Base-by-base conservation (phyloP, 495 filamentous ascomycete species). In the Rostrohypoxylon terebratum region DNA sequence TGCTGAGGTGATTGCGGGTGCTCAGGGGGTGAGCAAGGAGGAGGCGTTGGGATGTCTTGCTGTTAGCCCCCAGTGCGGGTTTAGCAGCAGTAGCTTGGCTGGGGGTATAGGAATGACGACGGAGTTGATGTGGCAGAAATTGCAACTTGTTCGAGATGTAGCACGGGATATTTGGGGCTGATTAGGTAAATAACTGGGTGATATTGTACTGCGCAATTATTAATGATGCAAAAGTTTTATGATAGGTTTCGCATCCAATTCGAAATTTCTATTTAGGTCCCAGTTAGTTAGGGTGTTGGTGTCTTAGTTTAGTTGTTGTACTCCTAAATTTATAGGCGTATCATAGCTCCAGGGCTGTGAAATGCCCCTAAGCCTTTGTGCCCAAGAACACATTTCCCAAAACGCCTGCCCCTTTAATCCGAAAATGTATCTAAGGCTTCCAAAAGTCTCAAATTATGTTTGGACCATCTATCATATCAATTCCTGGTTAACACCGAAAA, bases 51-150 rank as follows among this genome's bases (percentile, higher is more conserved):
- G 90, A 71, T 87, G 88, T 68, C 81, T 93, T 55, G 86, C 87
- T 60, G 85, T 94, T 21, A 92, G 89, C 77, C 92, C 91, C 0
- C 92, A 94, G 81, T 94, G 92, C 77, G 92, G 92, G 3, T 94
- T 94, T 78, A 91, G 90, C 51, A 88, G 86, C 50, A 86, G 88
- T 71, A 91, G 88, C 47, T 87, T 92, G 74, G 85, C 86, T 45
- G 88, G 85, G 63, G 91, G 90, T 0, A 92, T 91, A 68, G 84
- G 84, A 8, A 81, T 93, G 60, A 87, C 83, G 53, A 83, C 84
- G 73, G 83, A 90, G 18, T 88, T 86, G 34, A 91, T 93, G 90
- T 87, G 89, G 73, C 84, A 84, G 65, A 93, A 93, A 82, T 77
- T 93, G 69, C 80, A 83, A 61, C 78, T 93, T 51, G 89, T 93